Percentiles rank a stretch among this genome's conserved stretches.
Evolutionary conservation across 805 yeast species (phyloP).

Genomic region (Wickerhamiella australiensis): DNA sequence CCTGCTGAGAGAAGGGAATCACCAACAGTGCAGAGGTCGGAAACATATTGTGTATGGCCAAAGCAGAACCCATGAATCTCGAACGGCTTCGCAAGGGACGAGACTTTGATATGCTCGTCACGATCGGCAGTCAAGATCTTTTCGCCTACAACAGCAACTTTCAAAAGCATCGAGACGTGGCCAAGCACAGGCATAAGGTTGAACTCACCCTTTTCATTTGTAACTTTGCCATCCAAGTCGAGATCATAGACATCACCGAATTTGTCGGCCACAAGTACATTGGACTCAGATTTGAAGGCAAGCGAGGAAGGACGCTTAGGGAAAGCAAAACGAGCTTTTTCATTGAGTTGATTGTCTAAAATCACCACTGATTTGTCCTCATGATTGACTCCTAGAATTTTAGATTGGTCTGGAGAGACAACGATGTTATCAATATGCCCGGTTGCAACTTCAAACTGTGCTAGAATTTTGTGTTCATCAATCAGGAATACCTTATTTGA

Average conservation of each 20-base stretch:
- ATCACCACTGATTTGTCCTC: slow-evolving; percentile 70
- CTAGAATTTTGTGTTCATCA: background rate
- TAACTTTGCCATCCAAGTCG: slow-evolving; percentile 30
- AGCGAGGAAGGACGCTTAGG: slow-evolving; percentile 91
- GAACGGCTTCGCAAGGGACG: slow-evolving; percentile 65
- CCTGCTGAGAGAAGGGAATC: slow-evolving; percentile 68
- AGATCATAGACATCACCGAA: slow-evolving; percentile 78
- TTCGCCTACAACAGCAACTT: slow-evolving; percentile 37
- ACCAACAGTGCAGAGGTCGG: slow-evolving; percentile 49
- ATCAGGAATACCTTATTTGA: background rate
- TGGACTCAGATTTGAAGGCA: slow-evolving; percentile 38
- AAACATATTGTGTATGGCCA: slow-evolving; percentile 77
- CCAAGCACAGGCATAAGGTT: slow-evolving; percentile 65
- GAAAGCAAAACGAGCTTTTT: slow-evolving; percentile 59
- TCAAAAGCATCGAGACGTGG: slow-evolving; percentile 94
- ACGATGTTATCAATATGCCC: slow-evolving; percentile 49
- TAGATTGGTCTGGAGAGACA: slow-evolving; percentile 41
- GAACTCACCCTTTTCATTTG: slow-evolving; percentile 23
- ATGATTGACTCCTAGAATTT: slow-evolving; percentile 61
- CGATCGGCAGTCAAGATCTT: slow-evolving; percentile 72
- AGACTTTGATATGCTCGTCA: slow-evolving; percentile 87
- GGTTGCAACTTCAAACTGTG: slow-evolving; percentile 7
- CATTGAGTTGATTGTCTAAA: slow-evolving; percentile 35
- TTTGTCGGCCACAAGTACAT: slow-evolving; percentile 73
- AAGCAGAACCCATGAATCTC: slow-evolving; percentile 73